Evolutionary conservation across 805 yeast species (phyloP).

Genomic region (Saccharomyces paradoxus): DNA sequence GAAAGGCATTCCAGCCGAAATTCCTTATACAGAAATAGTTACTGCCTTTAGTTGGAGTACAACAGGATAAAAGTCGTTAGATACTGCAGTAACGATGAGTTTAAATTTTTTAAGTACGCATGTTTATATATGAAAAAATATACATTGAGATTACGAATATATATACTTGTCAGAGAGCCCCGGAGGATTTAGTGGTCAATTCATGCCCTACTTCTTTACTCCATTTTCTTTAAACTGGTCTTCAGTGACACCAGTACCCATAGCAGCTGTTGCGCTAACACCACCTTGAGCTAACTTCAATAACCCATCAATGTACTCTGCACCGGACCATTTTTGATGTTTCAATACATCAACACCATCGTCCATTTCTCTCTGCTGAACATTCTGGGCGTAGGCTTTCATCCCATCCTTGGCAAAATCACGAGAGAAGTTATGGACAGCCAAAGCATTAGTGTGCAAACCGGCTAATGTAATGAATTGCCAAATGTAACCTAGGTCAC

Average conservation of each 20-base stretch:
- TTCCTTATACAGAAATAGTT: neutral
- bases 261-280: conserved; percentile 90
- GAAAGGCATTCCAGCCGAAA: neutral
- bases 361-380: conserved; percentile 83
- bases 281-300: conserved; percentile 91
- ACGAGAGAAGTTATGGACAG: conserved; percentile 75
- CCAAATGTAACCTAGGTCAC: conserved; percentile 89
- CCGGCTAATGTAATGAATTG: conserved; percentile 97
- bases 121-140: neutral
- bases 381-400: conserved; percentile 87
- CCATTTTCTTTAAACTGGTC: conserved; percentile 64
- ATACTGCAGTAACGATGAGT: neutral
- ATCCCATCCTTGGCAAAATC: conserved; percentile 76
- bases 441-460: conserved; percentile 89
- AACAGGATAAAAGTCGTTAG: too few relatives aligned
- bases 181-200: neutral
- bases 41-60: too few relatives aligned
- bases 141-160: neutral
- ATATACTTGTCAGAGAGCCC: neutral
- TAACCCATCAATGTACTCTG: conserved; percentile 87
- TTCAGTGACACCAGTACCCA: conserved; percentile 98
- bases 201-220: neutral
- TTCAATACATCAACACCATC: conserved; percentile 89
- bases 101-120: neutral
- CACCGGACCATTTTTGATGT: conserved; percentile 99